These are phyloP conservation scores for Scytalidium lignicola DNA, from an alignment of 2,329 filamentous ascomycete species.

Conservation along the genomic window DNA sequence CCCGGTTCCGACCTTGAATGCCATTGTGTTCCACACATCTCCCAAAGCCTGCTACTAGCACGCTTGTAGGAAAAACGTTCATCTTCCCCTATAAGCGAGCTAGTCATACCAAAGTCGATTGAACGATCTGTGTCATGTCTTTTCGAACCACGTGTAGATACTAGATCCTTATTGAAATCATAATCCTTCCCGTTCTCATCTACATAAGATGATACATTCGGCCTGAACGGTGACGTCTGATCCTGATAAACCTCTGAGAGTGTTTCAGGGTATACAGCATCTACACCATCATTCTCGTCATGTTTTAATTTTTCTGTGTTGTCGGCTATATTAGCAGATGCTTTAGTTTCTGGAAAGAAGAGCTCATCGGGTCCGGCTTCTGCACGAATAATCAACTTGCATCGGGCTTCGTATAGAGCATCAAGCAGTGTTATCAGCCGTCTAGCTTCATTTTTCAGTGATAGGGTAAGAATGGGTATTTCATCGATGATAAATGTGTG, in stretches of 20 bases:
- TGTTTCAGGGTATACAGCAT: conserved; percentile 60
- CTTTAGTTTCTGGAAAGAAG: conserved; percentile 63
- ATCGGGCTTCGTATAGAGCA: conserved; percentile 75
- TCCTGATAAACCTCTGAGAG: conserved; percentile 75
- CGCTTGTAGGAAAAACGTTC: conserved; percentile 78
- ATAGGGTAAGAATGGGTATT: conserved; percentile 60
- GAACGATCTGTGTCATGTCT: conserved; percentile 32
- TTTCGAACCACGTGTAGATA: conserved; percentile 20
- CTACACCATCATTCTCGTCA: conserved; percentile 30
- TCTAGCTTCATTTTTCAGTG: conserved; percentile 75
- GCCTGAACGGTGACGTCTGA: conserved; percentile 68
- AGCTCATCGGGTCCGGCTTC: conserved; percentile 64
- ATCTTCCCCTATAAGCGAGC: conserved; percentile 72
- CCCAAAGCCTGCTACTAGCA: conserved; percentile 73
- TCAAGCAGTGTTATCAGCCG: conserved; percentile 77
- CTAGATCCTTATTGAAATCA: conserved; percentile 47
- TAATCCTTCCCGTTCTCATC: conserved; percentile 41
- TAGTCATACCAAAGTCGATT: conserved; percentile 60
- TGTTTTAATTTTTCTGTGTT: conserved; percentile 30
- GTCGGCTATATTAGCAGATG: conserved; percentile 11
- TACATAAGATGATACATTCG: conserved; percentile 67
- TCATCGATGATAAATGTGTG: conserved; percentile 72
- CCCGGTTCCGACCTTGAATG: conserved; percentile 54
- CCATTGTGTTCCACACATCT: conserved; percentile 71
- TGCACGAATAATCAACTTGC: conserved; percentile 67